A percentile compares a stretch with the other conserved stretches of the same genome.
Conservation (phyloP, 345 rosid species). For the Sisymbrium altissimum region DNA sequence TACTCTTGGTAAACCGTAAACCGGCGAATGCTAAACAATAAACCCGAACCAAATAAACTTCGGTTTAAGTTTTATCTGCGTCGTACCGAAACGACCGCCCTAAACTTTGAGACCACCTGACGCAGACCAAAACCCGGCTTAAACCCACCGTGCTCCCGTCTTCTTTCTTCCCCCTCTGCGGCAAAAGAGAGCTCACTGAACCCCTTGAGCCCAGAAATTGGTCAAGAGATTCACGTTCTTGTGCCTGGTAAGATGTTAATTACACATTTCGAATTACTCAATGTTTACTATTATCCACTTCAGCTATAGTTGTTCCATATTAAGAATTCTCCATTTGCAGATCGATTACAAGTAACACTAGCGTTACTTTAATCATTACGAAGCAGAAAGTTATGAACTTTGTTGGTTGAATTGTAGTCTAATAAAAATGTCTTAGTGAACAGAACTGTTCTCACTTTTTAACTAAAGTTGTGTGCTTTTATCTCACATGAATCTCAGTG, state of each 20-base stretch:
- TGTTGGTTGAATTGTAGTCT: background rate
- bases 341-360: background rate
- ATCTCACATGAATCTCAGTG: background rate
- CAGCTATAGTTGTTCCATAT: background rate
- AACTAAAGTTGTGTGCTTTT: background rate
- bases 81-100: background rate
- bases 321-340: background rate
- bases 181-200: no score
- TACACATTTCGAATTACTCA: background rate
- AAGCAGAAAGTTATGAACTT: background rate
- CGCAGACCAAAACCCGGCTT: conserved; percentile 27
- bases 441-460: no score
- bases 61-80: background rate
- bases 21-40: background rate
- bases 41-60: background rate
- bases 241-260: conserved; percentile 13
- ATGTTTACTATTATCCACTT: background rate
- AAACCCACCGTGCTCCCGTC: conserved; percentile 13
- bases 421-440: background rate
- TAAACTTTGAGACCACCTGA: background rate
- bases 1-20: no score
- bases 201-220: no score
- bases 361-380: background rate
- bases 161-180: background rate
- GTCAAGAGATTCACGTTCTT: no score